phyloP scores from a whole-genome alignment of 202 grass and related monocot genomes.

The Zoysia matrella region DNA sequence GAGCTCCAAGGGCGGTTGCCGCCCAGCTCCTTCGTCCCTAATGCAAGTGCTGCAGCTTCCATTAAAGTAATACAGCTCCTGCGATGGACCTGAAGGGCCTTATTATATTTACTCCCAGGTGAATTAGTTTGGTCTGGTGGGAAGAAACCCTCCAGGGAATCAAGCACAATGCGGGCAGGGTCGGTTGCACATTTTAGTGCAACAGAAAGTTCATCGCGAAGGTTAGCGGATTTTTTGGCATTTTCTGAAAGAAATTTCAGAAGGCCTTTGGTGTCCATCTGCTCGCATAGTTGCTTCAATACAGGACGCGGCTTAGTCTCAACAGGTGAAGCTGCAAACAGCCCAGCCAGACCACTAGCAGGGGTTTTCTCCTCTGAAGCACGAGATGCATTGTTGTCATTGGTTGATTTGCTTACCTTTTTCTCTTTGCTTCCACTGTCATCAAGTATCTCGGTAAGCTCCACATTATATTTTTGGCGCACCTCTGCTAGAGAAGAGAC shows the following conservation, averaged over 20 bases:
- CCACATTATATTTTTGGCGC: slow-evolving; percentile 77
- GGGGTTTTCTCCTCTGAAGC: slow-evolving; percentile 29
- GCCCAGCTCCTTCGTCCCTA: slow-evolving; percentile 53
- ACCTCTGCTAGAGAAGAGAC: slow-evolving; percentile 74
- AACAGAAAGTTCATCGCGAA: no score
- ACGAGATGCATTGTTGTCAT: slow-evolving; percentile 59
- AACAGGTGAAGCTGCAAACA: no score
- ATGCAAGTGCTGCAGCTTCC: slow-evolving; percentile 69
- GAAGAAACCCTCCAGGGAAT: no score
- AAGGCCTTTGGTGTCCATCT: no score
- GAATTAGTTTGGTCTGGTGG: slow-evolving; percentile 1
- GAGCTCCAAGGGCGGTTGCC: no score
- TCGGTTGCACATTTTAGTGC: no score
- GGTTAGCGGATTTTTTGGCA: no score
- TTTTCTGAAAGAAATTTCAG: no score
- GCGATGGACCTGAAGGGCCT: slow-evolving; percentile 59
- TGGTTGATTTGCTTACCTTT: slow-evolving; percentile 69
- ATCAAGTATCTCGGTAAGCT: slow-evolving; percentile 73
- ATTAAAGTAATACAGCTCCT: slow-evolving; percentile 85
- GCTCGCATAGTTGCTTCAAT: no score
- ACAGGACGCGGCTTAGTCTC: no score
- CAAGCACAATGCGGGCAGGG: no score
- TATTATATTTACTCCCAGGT: slow-evolving; percentile 55
- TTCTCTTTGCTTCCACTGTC: slow-evolving; percentile 69
- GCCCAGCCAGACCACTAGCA: no score